Evolutionary conservation across 2,329 filamentous ascomycete species (phyloP), one percentile per base, ranked within the genome.

Genomic region (Graphilbum fragrans): DNA sequence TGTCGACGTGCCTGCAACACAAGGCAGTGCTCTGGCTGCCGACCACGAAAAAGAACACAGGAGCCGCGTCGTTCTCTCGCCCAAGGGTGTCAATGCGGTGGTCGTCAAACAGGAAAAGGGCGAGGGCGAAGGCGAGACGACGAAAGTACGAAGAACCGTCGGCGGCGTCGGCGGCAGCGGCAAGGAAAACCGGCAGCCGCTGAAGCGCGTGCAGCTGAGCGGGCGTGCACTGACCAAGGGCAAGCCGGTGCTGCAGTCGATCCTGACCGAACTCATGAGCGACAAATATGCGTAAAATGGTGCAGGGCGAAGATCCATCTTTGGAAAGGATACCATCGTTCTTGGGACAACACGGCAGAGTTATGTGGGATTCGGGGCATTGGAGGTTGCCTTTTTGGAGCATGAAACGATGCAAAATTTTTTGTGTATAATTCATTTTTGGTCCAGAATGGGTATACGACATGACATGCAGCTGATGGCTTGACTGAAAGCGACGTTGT

Each of bases 221-320:
- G 71, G 72, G 39, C 74, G 70, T 48, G 67, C 70, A 25, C 61
- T 90, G 44, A 58, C 86, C 49, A 78, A 75, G 44, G 76, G 72
- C 29, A 77, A 77, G 52, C 74, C 77, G 29, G 70, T 93, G 42
- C 67, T 88, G 54, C 74, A 75, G 55, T 82, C 90, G 65, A 78
- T 94, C 48, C 66, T 87, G 51, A 86, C 92, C 60, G 84, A 87
- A 49, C 65, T 77, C 61, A 69, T 56, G 48, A 57, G 54, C 8
- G 44, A 40, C 0, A 39, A 21, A 37, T 41, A 39, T 25, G 14
- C 4, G 7, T 39, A n/a, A 20, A 14, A 5, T 8, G 25, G 34
- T 6, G 25, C 25, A 9, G 16, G 7, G 6, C 3, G 7, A 12
- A 17, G 12, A 5, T 16, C 8, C 16, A 20, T 11, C 12, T 41